Conservation (phyloP, 148 eudicot species). For the Fagopyrum tataricum region DNA sequence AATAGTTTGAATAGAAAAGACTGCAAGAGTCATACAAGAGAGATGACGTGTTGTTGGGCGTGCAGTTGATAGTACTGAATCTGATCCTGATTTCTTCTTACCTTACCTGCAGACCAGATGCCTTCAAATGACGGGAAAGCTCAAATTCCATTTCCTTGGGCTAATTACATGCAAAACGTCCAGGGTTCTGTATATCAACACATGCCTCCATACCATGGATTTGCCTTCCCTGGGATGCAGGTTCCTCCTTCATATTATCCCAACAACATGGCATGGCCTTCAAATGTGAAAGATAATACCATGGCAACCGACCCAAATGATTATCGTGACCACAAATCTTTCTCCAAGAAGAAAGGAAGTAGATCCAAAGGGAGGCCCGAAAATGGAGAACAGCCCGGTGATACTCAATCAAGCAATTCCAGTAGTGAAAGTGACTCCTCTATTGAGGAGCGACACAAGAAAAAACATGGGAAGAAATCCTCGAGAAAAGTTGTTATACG, state of each 20-base stretch:
- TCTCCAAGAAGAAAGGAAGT: slow-evolving; percentile 44
- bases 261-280: slow-evolving; percentile 54
- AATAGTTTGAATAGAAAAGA: neutral
- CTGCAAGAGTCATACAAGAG: neutral
- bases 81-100: neutral
- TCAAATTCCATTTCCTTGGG: slow-evolving; percentile 53
- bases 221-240: slow-evolving; percentile 52
- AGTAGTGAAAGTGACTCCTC: slow-evolving; percentile 43
- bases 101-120: slow-evolving; percentile 20
- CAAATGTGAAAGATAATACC: slow-evolving; percentile 33
- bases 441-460: slow-evolving; percentile 25
- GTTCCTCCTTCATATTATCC: slow-evolving; percentile 47
- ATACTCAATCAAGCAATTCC: slow-evolving; percentile 36
- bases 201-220: slow-evolving; percentile 64
- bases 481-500: slow-evolving; percentile 68
- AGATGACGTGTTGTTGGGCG: neutral
- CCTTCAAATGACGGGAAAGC: slow-evolving; percentile 35
- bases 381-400: slow-evolving; percentile 25
- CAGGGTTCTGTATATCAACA: slow-evolving; percentile 56
- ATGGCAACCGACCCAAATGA: slow-evolving; percentile 27
- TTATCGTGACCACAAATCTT: slow-evolving; percentile 26
- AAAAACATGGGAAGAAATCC: slow-evolving; percentile 46
- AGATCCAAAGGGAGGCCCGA: slow-evolving; percentile 25
- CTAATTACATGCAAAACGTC: slow-evolving; percentile 49
- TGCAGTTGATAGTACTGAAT: neutral